Percentiles rank a stretch among this genome's conserved stretches.
These are phyloP conservation scores for Solanum corneliomulleri DNA, from an alignment of 257 asterid genomes.

Conservation along the genomic window DNA sequence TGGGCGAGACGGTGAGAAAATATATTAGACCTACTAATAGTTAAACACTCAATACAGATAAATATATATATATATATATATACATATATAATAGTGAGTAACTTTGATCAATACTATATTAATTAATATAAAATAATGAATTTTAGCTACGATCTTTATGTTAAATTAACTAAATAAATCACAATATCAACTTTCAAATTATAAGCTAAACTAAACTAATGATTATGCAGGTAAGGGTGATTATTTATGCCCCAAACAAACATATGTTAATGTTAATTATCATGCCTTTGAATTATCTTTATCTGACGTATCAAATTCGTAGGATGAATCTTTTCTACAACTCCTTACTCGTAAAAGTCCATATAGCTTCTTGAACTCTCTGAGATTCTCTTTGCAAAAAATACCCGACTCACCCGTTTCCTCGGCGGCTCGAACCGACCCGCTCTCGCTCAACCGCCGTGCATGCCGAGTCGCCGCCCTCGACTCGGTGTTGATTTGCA, in stretches of 20 bases:
- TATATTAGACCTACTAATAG: neutral
- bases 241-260: neutral
- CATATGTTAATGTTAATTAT: neutral
- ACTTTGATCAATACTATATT: neutral
- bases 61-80: neutral
- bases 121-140: neutral
- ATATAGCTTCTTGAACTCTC: constrained; percentile 58
- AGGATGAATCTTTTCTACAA: constrained; percentile 33
- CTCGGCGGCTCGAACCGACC: constrained; percentile 29
- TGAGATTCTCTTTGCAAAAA: constrained; percentile 35
- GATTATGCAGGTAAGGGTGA: neutral
- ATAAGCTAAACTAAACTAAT: neutral
- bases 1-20: neutral
- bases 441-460: constrained; percentile 27
- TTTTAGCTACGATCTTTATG: neutral
- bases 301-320: constrained; percentile 38
- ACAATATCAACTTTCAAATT: neutral
- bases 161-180: neutral
- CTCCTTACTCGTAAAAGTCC: constrained; percentile 59
- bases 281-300: constrained; percentile 25
- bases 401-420: constrained; percentile 33
- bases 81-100: neutral
- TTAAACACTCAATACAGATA: no score
- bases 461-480: constrained; percentile 30
- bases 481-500: constrained; percentile 36